Evolutionary conservation across 495 filamentous ascomycete genomes (phyloP).

Genomic region (Aspergillus sparsus): DNA sequence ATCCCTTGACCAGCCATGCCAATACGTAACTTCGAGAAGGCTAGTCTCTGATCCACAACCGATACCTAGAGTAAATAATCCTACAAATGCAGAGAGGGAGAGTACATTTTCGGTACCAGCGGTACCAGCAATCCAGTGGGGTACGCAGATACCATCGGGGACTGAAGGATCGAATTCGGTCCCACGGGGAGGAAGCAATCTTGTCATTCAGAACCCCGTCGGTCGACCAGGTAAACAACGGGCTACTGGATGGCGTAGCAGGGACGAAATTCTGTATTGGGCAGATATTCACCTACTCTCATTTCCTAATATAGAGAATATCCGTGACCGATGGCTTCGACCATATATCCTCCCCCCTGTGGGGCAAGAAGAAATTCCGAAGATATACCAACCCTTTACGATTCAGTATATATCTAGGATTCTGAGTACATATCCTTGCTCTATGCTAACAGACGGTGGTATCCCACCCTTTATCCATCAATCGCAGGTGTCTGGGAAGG

Average conservation of each 20-base stretch:
- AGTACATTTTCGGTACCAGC: no score
- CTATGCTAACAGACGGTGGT: constrained; percentile 30
- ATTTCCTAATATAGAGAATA: constrained; percentile 42
- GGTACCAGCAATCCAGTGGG: no score
- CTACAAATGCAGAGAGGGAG: no score
- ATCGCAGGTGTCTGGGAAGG: constrained; percentile 25
- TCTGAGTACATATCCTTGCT: constrained; percentile 40
- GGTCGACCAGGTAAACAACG: background rate
- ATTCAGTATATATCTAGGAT: constrained; percentile 41
- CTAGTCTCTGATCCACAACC: no score
- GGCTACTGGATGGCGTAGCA: background rate
- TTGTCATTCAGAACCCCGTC: no score
- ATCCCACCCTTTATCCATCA: constrained; percentile 45
- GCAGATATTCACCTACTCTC: constrained; percentile 24
- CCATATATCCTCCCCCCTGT: constrained; percentile 38
- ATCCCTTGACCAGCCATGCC: constrained; percentile 30
- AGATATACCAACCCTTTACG: constrained; percentile 35
- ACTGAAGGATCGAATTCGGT: no score
- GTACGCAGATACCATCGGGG: no score
- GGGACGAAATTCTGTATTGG: constrained; percentile 11
- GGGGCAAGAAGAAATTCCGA: constrained; percentile 34
- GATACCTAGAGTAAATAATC: no score
- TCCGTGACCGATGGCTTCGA: constrained; percentile 38
- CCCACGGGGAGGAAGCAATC: no score
- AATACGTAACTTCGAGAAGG: constrained; percentile 24